These are phyloP conservation scores for Sporisorium exsertum DNA, from an alignment of 1,284 basidiomycete species.

Conservation along the genomic window DNA sequence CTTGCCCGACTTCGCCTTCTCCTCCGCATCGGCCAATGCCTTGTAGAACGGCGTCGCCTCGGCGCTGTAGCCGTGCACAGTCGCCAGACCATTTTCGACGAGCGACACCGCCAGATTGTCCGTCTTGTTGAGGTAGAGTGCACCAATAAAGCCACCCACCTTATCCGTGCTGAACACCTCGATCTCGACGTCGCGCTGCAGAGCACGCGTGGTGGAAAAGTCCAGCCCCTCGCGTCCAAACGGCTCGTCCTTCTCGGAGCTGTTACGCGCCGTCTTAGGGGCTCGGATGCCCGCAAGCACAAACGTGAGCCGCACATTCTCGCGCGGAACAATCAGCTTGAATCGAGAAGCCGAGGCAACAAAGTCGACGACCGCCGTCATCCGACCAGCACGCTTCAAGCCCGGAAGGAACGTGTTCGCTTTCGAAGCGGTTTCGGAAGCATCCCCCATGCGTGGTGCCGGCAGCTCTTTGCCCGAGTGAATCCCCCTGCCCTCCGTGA, in stretches of 20 bases:
- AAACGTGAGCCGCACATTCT: slow-evolving; percentile 61
- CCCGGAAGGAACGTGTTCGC: slow-evolving; percentile 79
- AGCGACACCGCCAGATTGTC: slow-evolving; percentile 87
- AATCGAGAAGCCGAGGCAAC: slow-evolving; percentile 74
- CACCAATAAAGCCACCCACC: slow-evolving; percentile 93
- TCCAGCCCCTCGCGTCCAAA: slow-evolving; percentile 85
- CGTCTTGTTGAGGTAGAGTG: slow-evolving; percentile 78
- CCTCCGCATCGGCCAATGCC: slow-evolving; percentile 85
- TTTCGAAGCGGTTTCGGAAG: slow-evolving; percentile 73
- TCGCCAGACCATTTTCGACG: slow-evolving; percentile 83
- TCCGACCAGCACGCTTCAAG: slow-evolving; percentile 88
- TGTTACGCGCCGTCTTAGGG: slow-evolving; percentile 72
- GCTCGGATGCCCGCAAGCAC: slow-evolving; percentile 70
- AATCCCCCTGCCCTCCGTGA: slow-evolving; percentile 82
- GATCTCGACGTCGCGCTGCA: slow-evolving; percentile 96
- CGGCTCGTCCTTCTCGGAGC: slow-evolving; percentile 88
- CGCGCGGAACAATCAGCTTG: slow-evolving; percentile 61
- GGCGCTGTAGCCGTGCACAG: slow-evolving; percentile 87
- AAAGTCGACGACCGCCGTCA: slow-evolving; percentile 89
- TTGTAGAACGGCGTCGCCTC: slow-evolving; percentile 82
- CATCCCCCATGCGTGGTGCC: slow-evolving; percentile 80
- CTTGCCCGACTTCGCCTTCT: slow-evolving; percentile 76
- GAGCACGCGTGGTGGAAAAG: slow-evolving; percentile 81
- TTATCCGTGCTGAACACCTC: slow-evolving; percentile 91
- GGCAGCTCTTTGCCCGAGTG: slow-evolving; percentile 90